Base-by-base conservation (phyloP, 140 eudicot genomes). In the Artemisia princeps region DNA sequence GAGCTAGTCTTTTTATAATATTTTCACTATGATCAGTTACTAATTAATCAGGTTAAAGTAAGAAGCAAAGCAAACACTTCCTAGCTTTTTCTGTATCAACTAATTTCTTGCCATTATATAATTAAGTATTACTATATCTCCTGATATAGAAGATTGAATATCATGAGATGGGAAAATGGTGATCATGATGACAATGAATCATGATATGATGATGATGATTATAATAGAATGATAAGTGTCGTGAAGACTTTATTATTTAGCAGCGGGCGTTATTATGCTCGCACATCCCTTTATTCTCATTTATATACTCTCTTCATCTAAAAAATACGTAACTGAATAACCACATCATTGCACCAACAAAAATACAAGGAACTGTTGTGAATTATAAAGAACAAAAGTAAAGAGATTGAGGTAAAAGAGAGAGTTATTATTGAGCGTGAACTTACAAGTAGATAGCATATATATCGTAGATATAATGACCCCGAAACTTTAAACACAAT, bases 121-220 rank as follows among this genome's bases (percentile, higher is more conserved):
- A 33, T 56, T 46, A 56, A 73, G 72, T 56, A 65, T 17, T 55
- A 64, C 28, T 28, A 30, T 28, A 28, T 28, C 6, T 30, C 8
- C 40, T 30, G 40, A 72, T 51, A 55, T 48, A 62, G 64, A 62
- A 54, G 60, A 64, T 55, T 73, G 67, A 64, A 72, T 53, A 16
- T 55, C 16, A 73, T 56, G 72, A 63, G 71, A 65, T 57, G 67
- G 30, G 72, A 55, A 64, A 68, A 52, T 72, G 76, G 62, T 40
- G 56, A 55, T 64, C 64, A 72, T 72, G 56, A 72, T 72, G 40
- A 40, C 70, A 37, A 30, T 15, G 11, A 72, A 72, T 72, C 55
- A 28, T 20, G 23, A 20, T 20, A 28, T 24, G 30, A 62, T 71
- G 51, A 49, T 60, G 56, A 62, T 71, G 63, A 72, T 62, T 62